These are phyloP conservation scores for Cadophora luteo-olivacea DNA, from an alignment of 2,329 filamentous ascomycete genomes.

Conservation along the genomic window DNA sequence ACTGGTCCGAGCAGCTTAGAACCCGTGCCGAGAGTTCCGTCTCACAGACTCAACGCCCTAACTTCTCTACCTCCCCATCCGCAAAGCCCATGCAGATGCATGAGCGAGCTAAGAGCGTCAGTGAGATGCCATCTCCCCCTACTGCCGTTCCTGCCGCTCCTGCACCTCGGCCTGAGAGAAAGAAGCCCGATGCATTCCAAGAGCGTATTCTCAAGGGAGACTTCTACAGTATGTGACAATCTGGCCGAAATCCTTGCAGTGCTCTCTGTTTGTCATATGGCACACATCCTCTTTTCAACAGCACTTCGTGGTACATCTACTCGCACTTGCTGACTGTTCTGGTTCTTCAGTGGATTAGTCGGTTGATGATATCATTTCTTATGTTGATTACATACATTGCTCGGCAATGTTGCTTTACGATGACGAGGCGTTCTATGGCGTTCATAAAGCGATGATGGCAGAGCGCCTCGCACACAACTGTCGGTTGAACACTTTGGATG, in stretches of 20 bases:
- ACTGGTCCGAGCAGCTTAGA: constrained; percentile 96
- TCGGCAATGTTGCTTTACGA: constrained; percentile 11
- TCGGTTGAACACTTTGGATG: neutral
- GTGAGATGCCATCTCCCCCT: constrained; percentile 65
- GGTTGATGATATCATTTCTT: constrained; percentile 28
- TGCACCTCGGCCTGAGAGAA: constrained; percentile 48
- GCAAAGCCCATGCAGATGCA: constrained; percentile 51
- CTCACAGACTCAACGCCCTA: constrained; percentile 58
- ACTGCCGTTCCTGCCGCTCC: constrained; percentile 52
- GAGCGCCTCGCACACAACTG: constrained; percentile 24
- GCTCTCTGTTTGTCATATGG: neutral
- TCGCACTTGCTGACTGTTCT: constrained; percentile 1
- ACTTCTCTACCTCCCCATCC: constrained; percentile 56
- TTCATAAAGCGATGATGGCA: constrained; percentile 27
- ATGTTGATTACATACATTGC: constrained; percentile 14
- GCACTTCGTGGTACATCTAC: neutral
- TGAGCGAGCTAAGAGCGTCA: constrained; percentile 73
- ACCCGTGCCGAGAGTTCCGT: constrained; percentile 85
- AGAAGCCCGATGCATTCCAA: constrained; percentile 92
- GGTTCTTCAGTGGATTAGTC: constrained; percentile 19
- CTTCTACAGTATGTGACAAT: constrained; percentile 90
- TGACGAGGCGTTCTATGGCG: constrained; percentile 16
- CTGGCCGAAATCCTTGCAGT: neutral
- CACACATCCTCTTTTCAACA: neutral
- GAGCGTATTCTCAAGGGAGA: constrained; percentile 97